Base-by-base conservation (phyloP, 1,284 basidiomycete species). In the Leccinum insigne region DNA sequence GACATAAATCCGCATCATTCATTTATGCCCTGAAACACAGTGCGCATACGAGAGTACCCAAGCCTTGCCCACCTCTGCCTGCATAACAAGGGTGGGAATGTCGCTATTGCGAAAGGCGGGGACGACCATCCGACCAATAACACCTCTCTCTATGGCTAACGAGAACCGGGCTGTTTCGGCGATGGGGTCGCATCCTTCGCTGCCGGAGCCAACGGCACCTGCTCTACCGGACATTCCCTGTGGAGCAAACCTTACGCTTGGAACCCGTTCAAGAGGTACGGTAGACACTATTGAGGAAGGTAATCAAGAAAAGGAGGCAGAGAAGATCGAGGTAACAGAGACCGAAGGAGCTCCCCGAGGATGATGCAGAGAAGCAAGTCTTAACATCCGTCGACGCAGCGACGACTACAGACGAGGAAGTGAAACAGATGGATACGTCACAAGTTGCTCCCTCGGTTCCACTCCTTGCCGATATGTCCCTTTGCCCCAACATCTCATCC, bases 161-260 rank as follows among this genome's bases (percentile, higher is more conserved):
- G 59, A 5, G 23, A 58, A 23, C 38, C 35, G 9, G 40, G 18
- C 14, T 49, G 11, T 59, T 47, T 64, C 65, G 18, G 29, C 38
- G 58, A 40, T 38, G 10, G 32, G 44, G 16, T 66, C 63, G 14
- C 67, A 14, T 60, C 47, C 64, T n/a, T 21, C 56, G 59, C 60
- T 61, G 4, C 29, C 56, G 4, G 61, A 64, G n/a, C 47, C 63
- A 18, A 62, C 58, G 38, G 59, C 58, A 4, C 62, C 74, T 18
- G 63, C 29, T 65, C 58, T 67, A 18, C 61, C 63, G 5, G 71
- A 73, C 57, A 26, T 70, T 8, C 70, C 73, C 2, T 68, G 68
- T 42, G 76, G 66, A 40, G 61, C 62, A 35, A 59, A 74, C 13
- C 66, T 70, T 38, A 62, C 70, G 6, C 66, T 68, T 35, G 73